Base-by-base conservation (phyloP, 192 early-diverging fungal genomes). In the Entomortierella beljakovae region DNA sequence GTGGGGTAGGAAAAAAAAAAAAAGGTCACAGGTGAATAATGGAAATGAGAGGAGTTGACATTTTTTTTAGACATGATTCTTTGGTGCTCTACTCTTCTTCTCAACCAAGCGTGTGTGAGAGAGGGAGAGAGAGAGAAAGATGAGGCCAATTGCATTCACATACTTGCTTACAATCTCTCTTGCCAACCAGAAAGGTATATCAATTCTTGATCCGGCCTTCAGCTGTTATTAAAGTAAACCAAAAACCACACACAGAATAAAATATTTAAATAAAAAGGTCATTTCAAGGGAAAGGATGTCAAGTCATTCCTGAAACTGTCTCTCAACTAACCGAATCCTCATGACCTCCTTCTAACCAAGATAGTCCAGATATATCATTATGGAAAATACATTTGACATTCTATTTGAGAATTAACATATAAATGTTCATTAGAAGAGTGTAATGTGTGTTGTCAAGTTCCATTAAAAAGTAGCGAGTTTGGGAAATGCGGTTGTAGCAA, bases 171-270 rank as follows among this genome's bases (percentile, higher is more conserved):
- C 54, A 37, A 74, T 50, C 57, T 74, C 71, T 18, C 71, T 46
- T 61, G 71, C 71, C 25, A 74, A 31, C 71, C 71, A 74, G 57
- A 74, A 74, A 15, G 71, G 71, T 23, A 74, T 66, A 61, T 74
- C 71, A 31, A 74, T 25, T 42, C 71, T 74, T 1, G 71, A 74
- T 33, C 71, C 71, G 16, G 71, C 71, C 46, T 66, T 74, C 20
- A 74, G 62, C 71, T 74, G 18, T 42, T 42, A 26, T 38, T 7
- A 4, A 6, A 22, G 18, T 7, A 34, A 57, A 31, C 32, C 8
- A 9, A 34, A 9, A 61, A 42, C 7, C 23, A 29, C 3, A 4
- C 20, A 50, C 29, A 6, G 3, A 13, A 52, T 16, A 29, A n/a
- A 11, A 38, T 25, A 11, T 0, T 53, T 18, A 53, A 15, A 29